These are phyloP conservation scores for Biscogniauxia mediterranea DNA, from an alignment of 2,329 filamentous ascomycete genomes.

Conservation along the genomic window DNA sequence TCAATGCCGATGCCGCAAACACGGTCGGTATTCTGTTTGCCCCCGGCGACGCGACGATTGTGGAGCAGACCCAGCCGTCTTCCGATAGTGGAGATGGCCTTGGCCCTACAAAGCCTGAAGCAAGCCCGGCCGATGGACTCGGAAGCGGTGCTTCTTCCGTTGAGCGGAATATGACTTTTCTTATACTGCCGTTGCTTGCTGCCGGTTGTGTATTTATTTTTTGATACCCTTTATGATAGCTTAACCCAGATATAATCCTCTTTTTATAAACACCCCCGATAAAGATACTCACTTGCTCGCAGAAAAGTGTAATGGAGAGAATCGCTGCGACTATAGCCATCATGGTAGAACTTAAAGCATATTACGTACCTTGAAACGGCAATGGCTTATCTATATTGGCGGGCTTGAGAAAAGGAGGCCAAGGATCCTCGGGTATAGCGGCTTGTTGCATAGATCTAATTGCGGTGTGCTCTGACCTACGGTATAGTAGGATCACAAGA, in stretches of 20 bases:
- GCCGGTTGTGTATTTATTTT: slow-evolving; percentile 24
- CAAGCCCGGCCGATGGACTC: slow-evolving; percentile 34
- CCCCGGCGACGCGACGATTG: slow-evolving; percentile 47
- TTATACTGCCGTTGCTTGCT: slow-evolving; percentile 35
- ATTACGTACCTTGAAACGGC: background rate
- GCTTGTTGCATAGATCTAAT: background rate
- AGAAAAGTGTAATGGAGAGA: too few species aligned
- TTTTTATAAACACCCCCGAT: too few species aligned
- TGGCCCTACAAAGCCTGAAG: slow-evolving; percentile 27
- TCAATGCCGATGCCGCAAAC: slow-evolving; percentile 43
- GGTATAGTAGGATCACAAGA: background rate
- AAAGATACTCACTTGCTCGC: too few species aligned
- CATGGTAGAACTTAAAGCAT: too few species aligned
- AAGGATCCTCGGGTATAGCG: too few species aligned
- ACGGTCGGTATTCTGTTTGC: slow-evolving; percentile 49
- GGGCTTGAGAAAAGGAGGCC: too few species aligned
- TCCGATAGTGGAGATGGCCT: slow-evolving; percentile 34
- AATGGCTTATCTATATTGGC: background rate
- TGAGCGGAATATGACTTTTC: slow-evolving; percentile 32
- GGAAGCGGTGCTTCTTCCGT: slow-evolving; percentile 32
- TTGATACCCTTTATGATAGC: slow-evolving; percentile 6
- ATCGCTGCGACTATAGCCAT: too few species aligned
- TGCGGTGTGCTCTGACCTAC: background rate
- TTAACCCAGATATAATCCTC: too few species aligned
- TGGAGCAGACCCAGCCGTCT: slow-evolving; percentile 36